phyloP scores from a whole-genome alignment of 2,329 filamentous ascomycete species.

The Fusarium pseudoanthophilum region DNA sequence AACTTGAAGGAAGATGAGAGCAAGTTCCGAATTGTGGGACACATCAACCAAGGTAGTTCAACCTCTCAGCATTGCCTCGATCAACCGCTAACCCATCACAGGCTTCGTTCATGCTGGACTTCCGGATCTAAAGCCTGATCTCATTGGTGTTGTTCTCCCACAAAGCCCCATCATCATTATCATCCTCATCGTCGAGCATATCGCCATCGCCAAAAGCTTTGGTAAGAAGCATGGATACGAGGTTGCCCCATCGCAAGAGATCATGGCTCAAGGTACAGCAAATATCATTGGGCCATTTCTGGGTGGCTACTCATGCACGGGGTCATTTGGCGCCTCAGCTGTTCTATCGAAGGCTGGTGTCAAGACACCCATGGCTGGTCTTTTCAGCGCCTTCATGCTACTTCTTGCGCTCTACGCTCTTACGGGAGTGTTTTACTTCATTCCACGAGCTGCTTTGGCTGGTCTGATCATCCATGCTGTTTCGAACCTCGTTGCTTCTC shows the following conservation, averaged over 20 bases:
- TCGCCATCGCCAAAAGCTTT: slow-evolving; percentile 86
- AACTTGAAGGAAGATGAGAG: slow-evolving; percentile 58
- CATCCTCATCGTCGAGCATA: slow-evolving; percentile 83
- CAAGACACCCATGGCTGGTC: slow-evolving; percentile 79
- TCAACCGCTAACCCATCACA: slow-evolving; percentile 14
- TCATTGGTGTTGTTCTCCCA: slow-evolving; percentile 67
- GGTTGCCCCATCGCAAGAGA: slow-evolving; percentile 81
- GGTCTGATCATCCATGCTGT: slow-evolving; percentile 88
- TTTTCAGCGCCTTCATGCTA: slow-evolving; percentile 81
- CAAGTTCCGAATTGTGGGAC: slow-evolving; percentile 71
- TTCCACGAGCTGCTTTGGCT: slow-evolving; percentile 75
- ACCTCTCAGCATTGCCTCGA: fast-evolving
- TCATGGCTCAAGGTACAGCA: slow-evolving; percentile 80
- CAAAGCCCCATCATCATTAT: slow-evolving; percentile 79
- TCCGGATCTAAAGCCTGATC: slow-evolving; percentile 57
- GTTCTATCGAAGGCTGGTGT: slow-evolving; percentile 89
- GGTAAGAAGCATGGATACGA: slow-evolving; percentile 82
- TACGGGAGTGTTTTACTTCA: slow-evolving; percentile 83
- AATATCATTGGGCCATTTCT: slow-evolving; percentile 82
- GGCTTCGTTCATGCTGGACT: slow-evolving; percentile 56
- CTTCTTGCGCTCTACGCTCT: slow-evolving; percentile 82
- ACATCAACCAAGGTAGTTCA: slow-evolving; percentile 68
- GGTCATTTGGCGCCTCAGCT: slow-evolving; percentile 73
- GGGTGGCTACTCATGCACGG: slow-evolving; percentile 61
- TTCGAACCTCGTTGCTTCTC: slow-evolving; percentile 78